Percentiles rank a stretch among this genome's conserved stretches.
Evolutionary conservation across 2,329 filamentous ascomycete genomes (phyloP).

Genomic region (Tothia fuscella): DNA sequence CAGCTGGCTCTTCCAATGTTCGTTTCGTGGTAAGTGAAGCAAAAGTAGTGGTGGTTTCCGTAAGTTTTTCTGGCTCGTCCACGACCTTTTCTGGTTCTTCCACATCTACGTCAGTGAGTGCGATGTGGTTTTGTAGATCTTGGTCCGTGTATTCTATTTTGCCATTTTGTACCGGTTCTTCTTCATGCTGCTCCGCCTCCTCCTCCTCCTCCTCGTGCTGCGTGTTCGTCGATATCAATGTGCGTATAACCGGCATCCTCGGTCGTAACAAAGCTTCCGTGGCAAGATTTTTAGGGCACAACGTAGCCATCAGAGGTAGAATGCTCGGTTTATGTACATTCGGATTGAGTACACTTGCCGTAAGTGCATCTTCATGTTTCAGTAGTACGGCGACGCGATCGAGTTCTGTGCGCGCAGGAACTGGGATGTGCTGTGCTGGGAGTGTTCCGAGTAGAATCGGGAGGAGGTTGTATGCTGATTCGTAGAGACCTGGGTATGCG

Average conservation of each 20-base stretch:
- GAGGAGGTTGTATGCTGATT: conserved; percentile 51
- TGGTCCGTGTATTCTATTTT: neutral
- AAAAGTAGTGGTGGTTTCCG: neutral
- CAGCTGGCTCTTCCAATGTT: neutral
- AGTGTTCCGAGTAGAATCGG: conserved; percentile 49
- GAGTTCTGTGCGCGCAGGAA: conserved; percentile 59
- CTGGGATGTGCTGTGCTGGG: conserved; percentile 55
- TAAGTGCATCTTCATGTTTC: conserved; percentile 57
- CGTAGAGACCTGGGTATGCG: conserved; percentile 4
- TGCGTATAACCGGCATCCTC: conserved; percentile 16
- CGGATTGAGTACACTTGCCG: conserved; percentile 73
- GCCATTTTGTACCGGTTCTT: neutral
- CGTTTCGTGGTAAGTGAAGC: neutral
- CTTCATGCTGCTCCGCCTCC: neutral
- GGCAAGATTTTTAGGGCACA: conserved; percentile 48
- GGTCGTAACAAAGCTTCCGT: conserved; percentile 59
- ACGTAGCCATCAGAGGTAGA: conserved; percentile 62
- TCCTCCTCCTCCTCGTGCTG: neutral
- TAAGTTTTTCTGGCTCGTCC: neutral
- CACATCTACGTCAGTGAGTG: too few species aligned
- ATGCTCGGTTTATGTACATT: conserved; percentile 58
- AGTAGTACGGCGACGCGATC: conserved; percentile 71
- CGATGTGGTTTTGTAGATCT: neutral
- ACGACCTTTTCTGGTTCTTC: neutral
- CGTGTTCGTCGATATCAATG: neutral